Base-by-base conservation (phyloP, 805 yeast species). In the Kazachstania viticola region DNA sequence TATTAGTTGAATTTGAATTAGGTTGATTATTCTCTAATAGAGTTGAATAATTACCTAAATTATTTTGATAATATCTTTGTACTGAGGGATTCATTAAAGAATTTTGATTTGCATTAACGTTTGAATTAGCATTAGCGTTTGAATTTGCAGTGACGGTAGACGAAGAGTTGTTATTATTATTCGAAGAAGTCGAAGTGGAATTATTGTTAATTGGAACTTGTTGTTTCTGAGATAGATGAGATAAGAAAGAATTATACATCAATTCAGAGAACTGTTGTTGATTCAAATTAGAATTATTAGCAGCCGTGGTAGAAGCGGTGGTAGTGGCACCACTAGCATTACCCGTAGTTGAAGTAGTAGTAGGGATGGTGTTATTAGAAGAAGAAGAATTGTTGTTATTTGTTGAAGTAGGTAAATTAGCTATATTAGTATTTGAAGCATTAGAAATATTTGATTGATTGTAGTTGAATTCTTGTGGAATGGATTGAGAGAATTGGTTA, bases 161-260 rank as follows among this genome's bases (percentile, higher is more conserved):
- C 14, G 24, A 28, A 17, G 25, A 23, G 17, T 27, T 17, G 6
- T 26, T 26, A n/a, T 13, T 14, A n/a, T 27, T 45, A 49, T 30
- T 51, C 50, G 21, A 51, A 54, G 19, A 50, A 43, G 7, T 19
- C 11, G 35, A 15, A 44, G 41, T 27, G 28, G 25, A 14, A 30
- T 16, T 25, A 17, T 6, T 26, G 7, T 11, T 9, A 14, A 15
- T 7, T 27, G 21, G 28, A 14, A 25, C 32, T 28, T 31, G 38
- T 30, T 48, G 52, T 30, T 54, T 54, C 27, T 55, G 58, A 24
- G 53, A 45, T 33, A 55, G 35, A 34, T 55, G 60, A 12, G 49
- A 41, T 17, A 55, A 39, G 28, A 54, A 51, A 3, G 56, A 51
- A 36, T 50, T 54, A 35, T 52, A 52, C 56, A 55, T 56, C 21